A percentile compares a stretch with the other conserved stretches of the same genome.
Evolutionary conservation across 495 filamentous ascomycete genomes (phyloP).

Genomic region (Monascus purpureus): DNA sequence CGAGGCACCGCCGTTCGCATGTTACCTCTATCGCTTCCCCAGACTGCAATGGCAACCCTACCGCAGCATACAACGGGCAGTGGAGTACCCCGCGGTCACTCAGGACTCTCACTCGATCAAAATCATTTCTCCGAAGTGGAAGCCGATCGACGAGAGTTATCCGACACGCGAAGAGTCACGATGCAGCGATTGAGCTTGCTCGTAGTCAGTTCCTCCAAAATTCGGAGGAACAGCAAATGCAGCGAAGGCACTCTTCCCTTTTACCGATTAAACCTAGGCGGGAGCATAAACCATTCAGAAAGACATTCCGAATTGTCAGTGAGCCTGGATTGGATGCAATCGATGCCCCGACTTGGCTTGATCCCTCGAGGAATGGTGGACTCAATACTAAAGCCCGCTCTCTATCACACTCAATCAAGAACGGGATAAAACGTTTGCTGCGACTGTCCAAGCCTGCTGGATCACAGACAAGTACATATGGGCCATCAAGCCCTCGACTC

Average conservation of each 20-base stretch:
- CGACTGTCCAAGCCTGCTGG: slow-evolving; percentile 29
- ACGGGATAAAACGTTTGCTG: slow-evolving; percentile 47
- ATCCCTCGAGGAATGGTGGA: slow-evolving; percentile 14
- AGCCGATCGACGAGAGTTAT: slow-evolving; percentile 8
- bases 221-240: slow-evolving; percentile 15
- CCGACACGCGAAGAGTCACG: slow-evolving; percentile 24
- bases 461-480: slow-evolving; percentile 30
- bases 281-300: slow-evolving; percentile 41
- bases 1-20: slow-evolving; percentile 28
- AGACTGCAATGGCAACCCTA: slow-evolving; percentile 4
- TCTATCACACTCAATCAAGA: slow-evolving; percentile 47
- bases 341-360: slow-evolving; percentile 10
- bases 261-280: slow-evolving; percentile 27
- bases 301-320: slow-evolving; percentile 42
- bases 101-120: slow-evolving; percentile 37
- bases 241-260: slow-evolving; percentile 33
- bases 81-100: slow-evolving; percentile 8
- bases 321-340: slow-evolving; percentile 18
- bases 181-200: slow-evolving; percentile 34
- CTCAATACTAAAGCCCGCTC: slow-evolving; percentile 41
- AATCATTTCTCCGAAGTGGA: slow-evolving; percentile 45
- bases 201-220: slow-evolving; percentile 32
- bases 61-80: slow-evolving; percentile 1
- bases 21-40: slow-evolving; percentile 10
- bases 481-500: slow-evolving; percentile 35